Evolutionary conservation across 1,284 basidiomycete genomes (phyloP).

Genomic region (Bjerkandera adusta): DNA sequence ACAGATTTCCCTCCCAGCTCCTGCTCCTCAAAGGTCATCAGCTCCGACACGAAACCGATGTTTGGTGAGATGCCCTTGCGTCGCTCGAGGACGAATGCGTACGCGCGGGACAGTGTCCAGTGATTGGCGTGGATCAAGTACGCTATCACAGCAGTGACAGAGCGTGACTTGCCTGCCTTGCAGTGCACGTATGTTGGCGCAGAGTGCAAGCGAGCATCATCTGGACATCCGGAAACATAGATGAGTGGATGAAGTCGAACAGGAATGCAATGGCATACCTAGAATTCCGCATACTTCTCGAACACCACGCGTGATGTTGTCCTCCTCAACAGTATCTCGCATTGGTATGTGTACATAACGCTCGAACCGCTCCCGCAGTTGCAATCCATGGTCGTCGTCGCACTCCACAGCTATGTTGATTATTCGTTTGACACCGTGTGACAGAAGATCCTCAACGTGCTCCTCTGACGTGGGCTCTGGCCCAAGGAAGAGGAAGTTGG

Average conservation of each 20-base stretch:
- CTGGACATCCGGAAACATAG: conserved; percentile 40
- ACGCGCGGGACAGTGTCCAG: conserved; percentile 91
- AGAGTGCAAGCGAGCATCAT: conserved; percentile 87
- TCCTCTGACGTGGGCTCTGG: conserved; percentile 77
- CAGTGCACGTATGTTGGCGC: conserved; percentile 94
- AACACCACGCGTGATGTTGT: conserved; percentile 82
- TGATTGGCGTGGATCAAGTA: conserved; percentile 97
- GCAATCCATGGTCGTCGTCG: conserved; percentile 76
- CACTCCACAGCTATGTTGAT: conserved; percentile 92
- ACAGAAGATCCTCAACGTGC: conserved; percentile 73
- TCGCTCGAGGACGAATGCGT: conserved; percentile 87
- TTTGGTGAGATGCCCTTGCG: conserved; percentile 95
- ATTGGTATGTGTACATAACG: conserved; percentile 87
- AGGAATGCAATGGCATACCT: conserved; percentile 54
- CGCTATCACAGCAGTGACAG: conserved; percentile 95
- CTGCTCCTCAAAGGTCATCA: conserved; percentile 94
- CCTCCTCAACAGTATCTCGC: conserved; percentile 94
- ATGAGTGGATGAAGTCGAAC: not conserved
- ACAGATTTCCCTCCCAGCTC: conserved; percentile 82
- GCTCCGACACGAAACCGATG: conserved; percentile 95
- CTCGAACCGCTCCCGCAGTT: conserved; percentile 68
- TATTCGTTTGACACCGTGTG: conserved; percentile 83
- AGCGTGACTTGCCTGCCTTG: conserved; percentile 94
- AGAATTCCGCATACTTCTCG: conserved; percentile 83
- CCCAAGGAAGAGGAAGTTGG: conserved; percentile 88